Percentiles rank a stretch among this genome's conserved stretches.
phyloP scores from a whole-genome alignment of 352 stramenopile genomes.

The Phytophthora kernoviae region DNA sequence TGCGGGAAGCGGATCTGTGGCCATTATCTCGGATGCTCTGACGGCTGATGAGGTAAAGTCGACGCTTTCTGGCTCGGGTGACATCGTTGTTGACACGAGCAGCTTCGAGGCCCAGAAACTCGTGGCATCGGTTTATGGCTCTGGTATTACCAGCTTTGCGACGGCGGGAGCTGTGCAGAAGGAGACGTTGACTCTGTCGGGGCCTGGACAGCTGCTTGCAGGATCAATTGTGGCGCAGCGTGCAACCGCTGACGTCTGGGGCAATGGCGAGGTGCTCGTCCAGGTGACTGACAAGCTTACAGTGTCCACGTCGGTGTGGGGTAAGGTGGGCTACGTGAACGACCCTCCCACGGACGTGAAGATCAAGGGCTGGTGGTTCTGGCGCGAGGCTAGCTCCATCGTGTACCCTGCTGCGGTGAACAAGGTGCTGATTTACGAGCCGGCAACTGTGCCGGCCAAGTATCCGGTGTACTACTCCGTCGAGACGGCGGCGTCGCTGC shows the following conservation, averaged over 20 bases:
- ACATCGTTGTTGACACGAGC: slow-evolving; percentile 42
- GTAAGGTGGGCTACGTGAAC: slow-evolving; percentile 58
- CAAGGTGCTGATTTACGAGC: slow-evolving; percentile 42
- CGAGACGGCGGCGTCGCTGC: slow-evolving; percentile 27
- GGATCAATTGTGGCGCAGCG: slow-evolving; percentile 47
- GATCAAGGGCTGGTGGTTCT: slow-evolving; percentile 64
- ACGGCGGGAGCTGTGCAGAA: slow-evolving; percentile 45
- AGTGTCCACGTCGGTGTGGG: slow-evolving; percentile 55
- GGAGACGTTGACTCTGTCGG: slow-evolving; percentile 54
- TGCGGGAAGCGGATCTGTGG: slow-evolving; percentile 43
- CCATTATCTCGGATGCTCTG: slow-evolving; percentile 35
- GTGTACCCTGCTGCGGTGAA: slow-evolving; percentile 47
- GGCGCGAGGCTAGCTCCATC: slow-evolving; percentile 44
- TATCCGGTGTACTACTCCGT: slow-evolving; percentile 38
- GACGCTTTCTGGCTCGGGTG: slow-evolving; percentile 36
- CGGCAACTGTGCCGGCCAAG: slow-evolving; percentile 27
- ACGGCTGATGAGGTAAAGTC: slow-evolving; percentile 29
- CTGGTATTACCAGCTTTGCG: slow-evolving; percentile 45
- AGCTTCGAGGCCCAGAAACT: slow-evolving; percentile 41
- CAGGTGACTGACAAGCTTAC: slow-evolving; percentile 54
- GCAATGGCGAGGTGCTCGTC: slow-evolving; percentile 49
- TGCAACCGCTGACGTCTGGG: slow-evolving; percentile 52
- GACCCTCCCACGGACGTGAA: slow-evolving; percentile 42
- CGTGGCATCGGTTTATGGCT: slow-evolving; percentile 52
- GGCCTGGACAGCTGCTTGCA: slow-evolving; percentile 48